A percentile compares a stretch with the other conserved stretches of the same genome.
phyloP scores from a whole-genome alignment of 1,284 basidiomycete genomes.

The Puccinia polysora region DNA sequence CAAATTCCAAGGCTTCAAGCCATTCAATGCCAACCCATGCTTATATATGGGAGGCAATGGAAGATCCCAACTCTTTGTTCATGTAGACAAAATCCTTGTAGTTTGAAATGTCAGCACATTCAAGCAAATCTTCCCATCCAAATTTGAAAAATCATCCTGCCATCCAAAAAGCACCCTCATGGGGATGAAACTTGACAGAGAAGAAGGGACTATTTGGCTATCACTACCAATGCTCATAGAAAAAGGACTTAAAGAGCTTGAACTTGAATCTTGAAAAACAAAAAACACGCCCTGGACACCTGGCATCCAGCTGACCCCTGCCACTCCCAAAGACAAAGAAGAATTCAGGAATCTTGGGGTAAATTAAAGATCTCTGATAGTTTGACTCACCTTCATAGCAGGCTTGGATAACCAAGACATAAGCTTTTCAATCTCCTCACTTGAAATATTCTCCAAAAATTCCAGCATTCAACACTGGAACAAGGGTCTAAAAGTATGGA shows the following conservation, averaged over 20 bases:
- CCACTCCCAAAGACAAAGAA: background rate
- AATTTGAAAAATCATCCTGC: background rate
- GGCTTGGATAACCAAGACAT: background rate
- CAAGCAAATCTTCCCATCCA: background rate
- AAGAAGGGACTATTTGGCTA: background rate
- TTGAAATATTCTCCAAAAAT: background rate
- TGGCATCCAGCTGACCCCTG: background rate
- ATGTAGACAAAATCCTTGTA: background rate
- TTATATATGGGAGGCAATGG: background rate
- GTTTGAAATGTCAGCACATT: background rate
- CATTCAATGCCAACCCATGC: background rate
- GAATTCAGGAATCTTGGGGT: background rate
- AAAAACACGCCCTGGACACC: background rate
- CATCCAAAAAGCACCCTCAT: background rate
- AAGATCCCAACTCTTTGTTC: background rate
- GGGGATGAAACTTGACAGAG: background rate
- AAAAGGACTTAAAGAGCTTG: background rate
- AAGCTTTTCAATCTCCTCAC: background rate
- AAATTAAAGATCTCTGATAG: background rate
- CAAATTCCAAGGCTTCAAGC: background rate
- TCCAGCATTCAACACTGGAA: background rate
- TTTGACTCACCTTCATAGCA: background rate
- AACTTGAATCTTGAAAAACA: background rate
- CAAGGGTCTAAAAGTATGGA: background rate
- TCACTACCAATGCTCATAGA: background rate